Evolutionary conservation across 2,329 filamentous ascomycete genomes (phyloP), one percentile per base, ranked within the genome.

Genomic region (Magnaporthiopsis rhizophila): DNA sequence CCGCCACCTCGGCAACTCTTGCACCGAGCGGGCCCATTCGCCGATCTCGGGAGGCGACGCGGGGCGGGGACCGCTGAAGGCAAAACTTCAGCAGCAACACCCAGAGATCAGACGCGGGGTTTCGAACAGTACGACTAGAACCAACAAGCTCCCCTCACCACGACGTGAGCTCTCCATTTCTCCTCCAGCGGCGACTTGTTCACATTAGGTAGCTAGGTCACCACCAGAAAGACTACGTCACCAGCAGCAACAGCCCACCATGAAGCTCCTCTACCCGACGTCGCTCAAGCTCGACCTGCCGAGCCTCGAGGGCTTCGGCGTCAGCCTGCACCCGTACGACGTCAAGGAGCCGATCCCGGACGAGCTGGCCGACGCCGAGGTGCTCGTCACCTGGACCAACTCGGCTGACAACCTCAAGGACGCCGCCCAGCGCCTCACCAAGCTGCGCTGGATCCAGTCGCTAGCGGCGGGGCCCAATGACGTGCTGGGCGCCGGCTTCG

Each of bases 401-500:
- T 72, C 70, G 21, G 63, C 76, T 3, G 70, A 70, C 8, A 80
- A 80, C 71, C 77, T 82, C 64, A 73, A 75, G 60, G 77, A 81
- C 67, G 79, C 78, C 28, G 77, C 76, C 1, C 62, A 69, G 62
- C 76, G 76, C 28, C 73, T 81, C 68, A 77, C 74, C 36, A 76
- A 77, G 34, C 70, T 82, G 36, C 73, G 74, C 65, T 81, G 79
- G 79, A 81, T 82, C 70, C 80, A 82, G 69, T 79, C 78, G 1
- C 78, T 81, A 26, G 79, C 80, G 5, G 79, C 80, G 0, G 80
- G 80, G 0, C 79, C 80, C 59, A 81, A 82, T 66, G 80, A 82
- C 68, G 78, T 81, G n/a, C 74, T 82, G 24, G 71, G 68, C 59
- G 79, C 79, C 11, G 80, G 79, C 60, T 81, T 82, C 68, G 76